Percentiles rank a stretch among this genome's conserved stretches.
Conservation (phyloP, 108 stramenopile genomes). For the Aurantiochytrium sp. region DNA sequence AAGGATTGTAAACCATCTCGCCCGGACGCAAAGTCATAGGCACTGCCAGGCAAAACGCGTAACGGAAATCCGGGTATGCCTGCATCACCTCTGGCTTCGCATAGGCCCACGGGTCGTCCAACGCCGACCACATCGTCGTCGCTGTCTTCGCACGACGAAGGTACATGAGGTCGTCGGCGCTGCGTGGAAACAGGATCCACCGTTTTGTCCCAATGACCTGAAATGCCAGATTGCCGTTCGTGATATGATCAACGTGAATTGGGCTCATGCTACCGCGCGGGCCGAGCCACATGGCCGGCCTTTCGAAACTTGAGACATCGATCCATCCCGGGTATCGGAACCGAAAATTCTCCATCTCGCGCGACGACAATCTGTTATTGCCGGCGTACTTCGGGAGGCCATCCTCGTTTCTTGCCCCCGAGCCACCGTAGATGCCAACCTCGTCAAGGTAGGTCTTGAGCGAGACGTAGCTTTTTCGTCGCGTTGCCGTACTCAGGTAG, state of each 20-base stretch:
- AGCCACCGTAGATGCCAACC: neutral
- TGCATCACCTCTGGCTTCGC: neutral
- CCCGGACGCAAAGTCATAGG: neutral
- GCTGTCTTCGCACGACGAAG: neutral
- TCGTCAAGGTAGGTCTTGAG: neutral
- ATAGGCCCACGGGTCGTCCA: neutral
- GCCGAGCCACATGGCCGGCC: neutral
- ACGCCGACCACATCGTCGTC: neutral
- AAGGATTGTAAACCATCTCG: neutral
- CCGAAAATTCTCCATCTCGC: neutral
- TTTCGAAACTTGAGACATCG: neutral
- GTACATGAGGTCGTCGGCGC: neutral
- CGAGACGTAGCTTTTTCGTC: neutral
- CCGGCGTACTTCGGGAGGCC: neutral
- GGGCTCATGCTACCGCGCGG: neutral
- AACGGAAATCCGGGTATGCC: neutral
- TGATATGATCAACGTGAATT: neutral
- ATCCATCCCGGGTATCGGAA: neutral
- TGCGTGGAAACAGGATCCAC: neutral
- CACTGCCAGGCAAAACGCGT: neutral
- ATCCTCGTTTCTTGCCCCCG: neutral
- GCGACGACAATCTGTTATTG: neutral
- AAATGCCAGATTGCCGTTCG: neutral
- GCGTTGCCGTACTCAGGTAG: neutral
- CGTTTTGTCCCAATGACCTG: neutral